Evolutionary conservation across 345 rosid genomes (phyloP), one percentile per base, ranked within the genome.

Genomic region (Noccaea caerulescens): DNA sequence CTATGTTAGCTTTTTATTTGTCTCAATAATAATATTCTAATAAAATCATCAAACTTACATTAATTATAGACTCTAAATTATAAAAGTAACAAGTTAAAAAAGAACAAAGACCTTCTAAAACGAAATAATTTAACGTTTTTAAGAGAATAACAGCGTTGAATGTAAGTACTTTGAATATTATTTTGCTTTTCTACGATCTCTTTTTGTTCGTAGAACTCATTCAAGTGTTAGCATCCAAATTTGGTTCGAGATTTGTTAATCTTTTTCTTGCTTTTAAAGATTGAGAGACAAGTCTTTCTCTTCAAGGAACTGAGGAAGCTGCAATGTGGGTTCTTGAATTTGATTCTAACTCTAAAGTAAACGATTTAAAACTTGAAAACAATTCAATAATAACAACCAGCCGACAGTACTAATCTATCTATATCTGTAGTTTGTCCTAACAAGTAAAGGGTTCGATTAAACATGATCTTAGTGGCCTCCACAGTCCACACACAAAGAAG

Each of bases 191-290:
- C 13, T 55, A 10, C 44, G 1, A 33, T 13, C 43, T 55, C 13
- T 62, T 42, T 37, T 51, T 63, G 58, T 45, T 44, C n/a, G 56
- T 5, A 37, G 34, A 36, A 44, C 47, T 63, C 14, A 32, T 58
- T 36, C 61, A 30, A 61, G 61, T 60, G 57, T 57, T 20, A 30
- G 77, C 67, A 73, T 67, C 72, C 67, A 66, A 59, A 58, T 58
- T 34, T n/a, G 61, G 72, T 66, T 58, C 46, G 46, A 73, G 27
- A 51, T 49, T 66, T 41, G 42, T 66, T 34, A 30, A 56, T 47
- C 14, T 64, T 37, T 59, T 7, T 10, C 52, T 16, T 18, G 46
- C 67, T 58, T 65, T 64, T 14, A 16, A 13, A 46, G 58, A 65
- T 3, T 38, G 16, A 39, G 66, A 65, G 53, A 66, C 66, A 18